Base-by-base conservation (phyloP, 257 asterid genomes). In the Vinca minor region DNA sequence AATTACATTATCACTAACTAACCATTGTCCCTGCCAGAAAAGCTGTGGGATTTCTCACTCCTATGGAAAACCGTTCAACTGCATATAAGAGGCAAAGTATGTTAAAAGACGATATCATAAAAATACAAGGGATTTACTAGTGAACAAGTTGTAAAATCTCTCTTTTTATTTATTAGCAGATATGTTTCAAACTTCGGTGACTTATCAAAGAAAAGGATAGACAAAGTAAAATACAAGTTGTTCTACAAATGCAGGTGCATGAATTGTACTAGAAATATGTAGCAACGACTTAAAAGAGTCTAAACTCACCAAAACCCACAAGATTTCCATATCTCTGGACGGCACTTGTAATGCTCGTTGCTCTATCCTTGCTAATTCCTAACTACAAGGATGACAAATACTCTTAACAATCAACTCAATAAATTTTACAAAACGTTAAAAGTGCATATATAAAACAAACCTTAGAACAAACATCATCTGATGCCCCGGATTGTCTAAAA, bases 11-110 rank as follows among this genome's bases (percentile, higher is more conserved):
- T 42, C 9, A 78, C 90, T 65, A 35, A 78, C 90, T 65, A 35
- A 90, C 97, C 95, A 82, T 82, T 59, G 95, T 87, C 41, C 97
- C 97, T 38, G 97, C 96, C 39, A 90, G 78, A 73, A 90, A 90
- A 59, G 97, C 87, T 7, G 96, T 90, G 38, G 97, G 96, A 67
- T 90, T 90, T 77, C 96, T 81, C 66, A 84, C 95, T 64, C 95
- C 97, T 42, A 90, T 69, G 52, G 97, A 90, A 73, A 90, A 87
- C 48, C 96, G 78, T 72, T 90, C 97, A 50, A 90, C 97, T 90
- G 95, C 81, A 71, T 76, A 66, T 48, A 44, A 71, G 42, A 65
- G 64, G 59, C 59, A 41, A 64, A 49, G 74, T 34, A 36, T 63
- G 69, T 65, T 21, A 52, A 59, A 41, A 73, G 54, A 69, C 46